phyloP scores from a whole-genome alignment of 352 stramenopile species.

The Globisporangium sylvaticum region DNA sequence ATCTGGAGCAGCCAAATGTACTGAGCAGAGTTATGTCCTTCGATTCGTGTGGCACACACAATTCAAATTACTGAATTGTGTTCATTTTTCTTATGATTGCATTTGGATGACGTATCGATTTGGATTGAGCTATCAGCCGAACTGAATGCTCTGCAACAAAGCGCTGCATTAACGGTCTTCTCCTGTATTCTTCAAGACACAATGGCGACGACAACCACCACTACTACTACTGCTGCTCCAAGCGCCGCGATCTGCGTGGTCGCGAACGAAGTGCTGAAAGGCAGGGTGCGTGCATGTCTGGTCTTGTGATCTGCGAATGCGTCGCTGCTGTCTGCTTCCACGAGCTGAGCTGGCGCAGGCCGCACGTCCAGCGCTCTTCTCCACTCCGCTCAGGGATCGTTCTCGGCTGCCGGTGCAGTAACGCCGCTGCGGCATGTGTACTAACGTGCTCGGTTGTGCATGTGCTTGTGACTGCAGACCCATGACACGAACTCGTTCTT shows the following conservation, averaged over 20 bases:
- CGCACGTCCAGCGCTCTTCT: too few relatives aligned
- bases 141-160: background rate
- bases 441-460: background rate
- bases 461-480: slow-evolving; percentile 32
- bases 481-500: slow-evolving; percentile 86
- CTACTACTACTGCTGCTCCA: slow-evolving; percentile 20
- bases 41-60: background rate
- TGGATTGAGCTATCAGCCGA: background rate
- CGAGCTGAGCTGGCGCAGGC: background rate
- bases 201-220: background rate
- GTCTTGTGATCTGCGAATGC: background rate
- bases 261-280: slow-evolving; percentile 80
- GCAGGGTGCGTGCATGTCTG: slow-evolving; percentile 39
- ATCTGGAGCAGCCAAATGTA: too few relatives aligned
- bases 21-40: too few relatives aligned
- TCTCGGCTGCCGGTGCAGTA: background rate
- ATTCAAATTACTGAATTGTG: background rate
- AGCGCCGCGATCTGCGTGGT: slow-evolving; percentile 77
- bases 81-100: background rate
- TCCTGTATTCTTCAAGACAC: background rate
- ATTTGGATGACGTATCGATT: background rate
- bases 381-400: background rate
- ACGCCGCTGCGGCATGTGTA: background rate
- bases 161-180: background rate
- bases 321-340: background rate